Evolutionary conservation across 345 rosid species (phyloP), one percentile per base, ranked within the genome.

Genomic region (Boechera retrofracta): DNA sequence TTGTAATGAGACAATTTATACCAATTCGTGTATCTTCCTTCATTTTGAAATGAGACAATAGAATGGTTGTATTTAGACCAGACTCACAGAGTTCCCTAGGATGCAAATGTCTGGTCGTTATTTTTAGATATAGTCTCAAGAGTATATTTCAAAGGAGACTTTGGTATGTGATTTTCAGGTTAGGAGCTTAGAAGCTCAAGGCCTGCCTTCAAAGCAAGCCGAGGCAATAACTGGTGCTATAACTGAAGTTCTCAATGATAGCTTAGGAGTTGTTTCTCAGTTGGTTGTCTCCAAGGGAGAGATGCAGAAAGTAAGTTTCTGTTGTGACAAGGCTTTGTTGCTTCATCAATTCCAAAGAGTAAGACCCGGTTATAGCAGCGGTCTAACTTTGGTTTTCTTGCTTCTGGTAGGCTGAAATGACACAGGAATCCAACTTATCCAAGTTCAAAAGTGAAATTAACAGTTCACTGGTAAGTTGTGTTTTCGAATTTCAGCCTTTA

Each of bases 181-280:
- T 64, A 86, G 96, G 83, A 79, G 86, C 64, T 84, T 92, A 38
- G 99, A 95, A 81, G 87, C 91, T 3, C 83, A 92, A 80, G 96
- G 93, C 7, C 76, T 92, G 62, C 96, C 99, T 7, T 86, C 96
- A n/a, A 91, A 87, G 78, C 96, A 95, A 77, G 97, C 97, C 0
- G 98, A 92, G 83, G 97, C 91, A 0, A 89, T 95, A 61, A 90
- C 97, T 0, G 83, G 82, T 7, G 90, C 96, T 36, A 89, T 95
- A 9, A 91, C 94, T 12, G 86, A 87, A 58, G 93, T 92, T 54
- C 82, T 89, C 47, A 85, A 86, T 59, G 96, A 85, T 39, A 95
- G 96, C 36, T 81, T 92, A 71, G 96, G 91, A 41, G 92, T 86
- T 80, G 88, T 92, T 33, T 84, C 98, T 29, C 87, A 88, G 67